Base-by-base conservation (phyloP, 371 early-diverging fungal genomes). In the Coemansia sp. region DNA sequence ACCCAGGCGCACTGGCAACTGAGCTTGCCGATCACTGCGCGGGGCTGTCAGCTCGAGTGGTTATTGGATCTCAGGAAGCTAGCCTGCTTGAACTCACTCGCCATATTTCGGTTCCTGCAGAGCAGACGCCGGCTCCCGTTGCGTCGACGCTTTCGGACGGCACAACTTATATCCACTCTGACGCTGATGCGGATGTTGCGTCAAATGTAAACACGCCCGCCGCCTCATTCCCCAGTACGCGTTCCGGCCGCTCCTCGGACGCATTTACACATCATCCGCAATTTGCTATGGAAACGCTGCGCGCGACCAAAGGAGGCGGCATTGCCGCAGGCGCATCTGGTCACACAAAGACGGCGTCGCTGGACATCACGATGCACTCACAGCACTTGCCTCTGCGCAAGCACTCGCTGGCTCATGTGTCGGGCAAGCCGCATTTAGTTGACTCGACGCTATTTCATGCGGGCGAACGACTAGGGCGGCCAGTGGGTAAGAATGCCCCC, bases 301-400 rank as follows among this genome's bases (percentile, higher is more conserved):
- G 34, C n/a, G 11, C 40, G 14, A n/a, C 20, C 14, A 48, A 43
- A 16, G 47, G 39, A n/a, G 54, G 31, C 52, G 47, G n/a, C 7
- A 39, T 34, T n/a, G 38, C 63, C 11, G 7, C 35, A 7, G 9
- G 20, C 26, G 20, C 20, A 3, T n/a, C n/a, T 34, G 55, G 57
- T 5, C 68, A 67, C 30, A 12, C 45, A n/a, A 67, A 57, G 16
- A 45, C 68, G 2, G 47, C 48, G 2, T 67, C 68, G n/a, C 49
- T 67, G 39, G 68, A 67, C 34, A 26, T 40, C n/a, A 43, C 47
- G 30, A 11, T 41, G 26, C 61, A 49, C 12, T 20, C 57, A 20
- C 64, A 47, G 43, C 41, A 36, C 5, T 20, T 26, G 20, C 45
- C 14, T 12, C 35, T 20, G 14, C 64, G 64, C 40, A 64, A 64